phyloP scores from a whole-genome alignment of 805 yeast species.

The Isabelozyma rhagii region DNA sequence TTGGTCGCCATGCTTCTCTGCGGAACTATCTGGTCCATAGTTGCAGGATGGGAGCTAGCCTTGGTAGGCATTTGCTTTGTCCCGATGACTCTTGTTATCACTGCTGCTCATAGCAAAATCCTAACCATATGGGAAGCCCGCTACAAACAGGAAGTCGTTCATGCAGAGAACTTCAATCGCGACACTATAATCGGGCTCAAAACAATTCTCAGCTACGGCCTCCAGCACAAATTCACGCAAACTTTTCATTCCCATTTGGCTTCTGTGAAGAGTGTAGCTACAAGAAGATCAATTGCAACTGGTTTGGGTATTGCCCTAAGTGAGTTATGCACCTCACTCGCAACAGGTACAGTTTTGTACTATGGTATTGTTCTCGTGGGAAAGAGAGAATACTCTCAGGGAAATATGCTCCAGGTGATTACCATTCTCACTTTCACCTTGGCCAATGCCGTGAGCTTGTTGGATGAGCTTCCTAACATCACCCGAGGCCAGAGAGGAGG shows the following conservation, averaged over 20 bases:
- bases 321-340: conserved; percentile 50
- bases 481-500: conserved; percentile 79
- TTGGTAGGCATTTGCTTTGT: conserved; percentile 76
- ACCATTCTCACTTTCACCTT: conserved; percentile 73
- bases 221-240: conserved; percentile 45
- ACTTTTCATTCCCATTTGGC: conserved; percentile 30
- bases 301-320: conserved; percentile 68
- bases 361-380: conserved; percentile 78
- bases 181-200: conserved; percentile 59
- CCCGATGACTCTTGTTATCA: conserved; percentile 55
- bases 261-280: conserved; percentile 38
- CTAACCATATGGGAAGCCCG: conserved; percentile 54
- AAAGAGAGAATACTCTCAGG: conserved; percentile 48
- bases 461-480: conserved; percentile 73
- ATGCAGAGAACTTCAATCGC: conserved; percentile 47
- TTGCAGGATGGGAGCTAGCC: conserved; percentile 82
- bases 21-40: conserved; percentile 77
- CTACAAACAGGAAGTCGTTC: conserved; percentile 57
- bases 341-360: conserved; percentile 72
- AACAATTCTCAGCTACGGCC: conserved; percentile 58
- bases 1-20: conserved; percentile 51
- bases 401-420: conserved; percentile 65
- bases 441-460: conserved; percentile 55
- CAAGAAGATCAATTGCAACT: conserved; percentile 51
- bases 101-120: conserved; percentile 49